phyloP scores from a whole-genome alignment of 805 yeast species.

The Cyberlindnera mycetangii region DNA sequence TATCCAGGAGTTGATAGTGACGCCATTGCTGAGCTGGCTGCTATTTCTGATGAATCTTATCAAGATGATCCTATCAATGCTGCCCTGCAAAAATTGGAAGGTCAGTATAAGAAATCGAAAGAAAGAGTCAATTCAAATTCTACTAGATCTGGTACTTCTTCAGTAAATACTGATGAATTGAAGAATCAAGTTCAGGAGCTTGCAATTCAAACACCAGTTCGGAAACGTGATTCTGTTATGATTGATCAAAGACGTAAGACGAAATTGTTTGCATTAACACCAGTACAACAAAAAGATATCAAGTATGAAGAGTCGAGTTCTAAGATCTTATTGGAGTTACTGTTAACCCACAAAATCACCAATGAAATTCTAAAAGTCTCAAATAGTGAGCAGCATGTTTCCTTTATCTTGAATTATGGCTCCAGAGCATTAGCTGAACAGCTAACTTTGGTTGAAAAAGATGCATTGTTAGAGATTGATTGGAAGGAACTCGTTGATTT shows the following conservation, averaged over 20 bases:
- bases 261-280: slow-evolving; percentile 34
- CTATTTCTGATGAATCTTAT: slow-evolving; percentile 75
- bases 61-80: slow-evolving; percentile 67
- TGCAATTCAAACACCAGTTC: slow-evolving; percentile 17
- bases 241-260: slow-evolving; percentile 40
- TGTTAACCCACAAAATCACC: slow-evolving; percentile 26
- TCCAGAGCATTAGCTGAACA: slow-evolving; percentile 72
- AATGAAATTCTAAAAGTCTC: slow-evolving; percentile 21
- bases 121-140: background rate
- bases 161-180: slow-evolving; percentile 24
- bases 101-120: slow-evolving; percentile 37
- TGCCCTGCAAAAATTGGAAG: slow-evolving; percentile 79
- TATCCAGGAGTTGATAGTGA: slow-evolving; percentile 50
- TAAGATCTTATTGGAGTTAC: slow-evolving; percentile 40
- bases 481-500: slow-evolving; percentile 87
- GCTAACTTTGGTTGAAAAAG: slow-evolving; percentile 82
- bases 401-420: slow-evolving; percentile 74
- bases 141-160: slow-evolving; percentile 7
- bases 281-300: slow-evolving; percentile 26
- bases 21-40: slow-evolving; percentile 73
- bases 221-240: slow-evolving; percentile 29
- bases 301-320: slow-evolving; percentile 23
- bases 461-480: slow-evolving; percentile 78
- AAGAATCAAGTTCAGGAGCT: slow-evolving; percentile 19
- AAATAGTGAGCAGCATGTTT: slow-evolving; percentile 58